Conservation (phyloP, 305 asterid genomes). For the Fraxinus angustifolia region DNA sequence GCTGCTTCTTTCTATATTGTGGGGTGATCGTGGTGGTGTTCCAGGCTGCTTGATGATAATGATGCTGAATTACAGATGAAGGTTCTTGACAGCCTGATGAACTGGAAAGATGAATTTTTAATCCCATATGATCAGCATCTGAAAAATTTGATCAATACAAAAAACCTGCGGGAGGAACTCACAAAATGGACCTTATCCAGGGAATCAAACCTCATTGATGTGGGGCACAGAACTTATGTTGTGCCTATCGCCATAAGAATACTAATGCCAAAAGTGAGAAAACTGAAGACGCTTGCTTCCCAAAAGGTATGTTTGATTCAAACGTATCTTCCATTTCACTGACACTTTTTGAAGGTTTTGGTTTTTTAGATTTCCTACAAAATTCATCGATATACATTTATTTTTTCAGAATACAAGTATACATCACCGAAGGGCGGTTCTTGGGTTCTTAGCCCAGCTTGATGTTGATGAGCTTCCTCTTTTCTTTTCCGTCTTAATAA, state of each 20-base stretch:
- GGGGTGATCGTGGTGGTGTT: slow-evolving; percentile 27
- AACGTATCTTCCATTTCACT: slow-evolving; percentile 9
- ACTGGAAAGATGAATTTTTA: slow-evolving; percentile 84
- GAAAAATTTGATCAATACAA: slow-evolving; percentile 60
- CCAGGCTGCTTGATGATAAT: slow-evolving; percentile 84
- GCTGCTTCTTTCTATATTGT: background rate
- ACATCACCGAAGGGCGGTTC: slow-evolving; percentile 76
- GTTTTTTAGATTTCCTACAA: slow-evolving; percentile 16
- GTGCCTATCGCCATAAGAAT: slow-evolving; percentile 73
- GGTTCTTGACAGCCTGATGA: slow-evolving; percentile 88
- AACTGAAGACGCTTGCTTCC: slow-evolving; percentile 65
- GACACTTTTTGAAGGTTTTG: slow-evolving; percentile 1
- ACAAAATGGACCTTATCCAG: slow-evolving; percentile 86
- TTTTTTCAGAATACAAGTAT: slow-evolving; percentile 65
- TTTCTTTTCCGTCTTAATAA: slow-evolving; percentile 68
- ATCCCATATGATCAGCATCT: slow-evolving; percentile 72
- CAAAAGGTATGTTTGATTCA: slow-evolving; percentile 58
- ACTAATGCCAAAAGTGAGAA: slow-evolving; percentile 80
- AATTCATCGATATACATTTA: slow-evolving; percentile 19
- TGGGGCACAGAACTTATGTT: slow-evolving; percentile 58
- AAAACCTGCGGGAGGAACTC: slow-evolving; percentile 76
- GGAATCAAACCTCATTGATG: slow-evolving; percentile 56
- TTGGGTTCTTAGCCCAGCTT: slow-evolving; percentile 81
- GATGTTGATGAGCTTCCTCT: slow-evolving; percentile 82
- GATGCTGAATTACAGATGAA: slow-evolving; percentile 81